A percentile compares a stretch with the other conserved stretches of the same genome.
Conservation (phyloP, 805 yeast species). For the Lachancea meyersii region DNA sequence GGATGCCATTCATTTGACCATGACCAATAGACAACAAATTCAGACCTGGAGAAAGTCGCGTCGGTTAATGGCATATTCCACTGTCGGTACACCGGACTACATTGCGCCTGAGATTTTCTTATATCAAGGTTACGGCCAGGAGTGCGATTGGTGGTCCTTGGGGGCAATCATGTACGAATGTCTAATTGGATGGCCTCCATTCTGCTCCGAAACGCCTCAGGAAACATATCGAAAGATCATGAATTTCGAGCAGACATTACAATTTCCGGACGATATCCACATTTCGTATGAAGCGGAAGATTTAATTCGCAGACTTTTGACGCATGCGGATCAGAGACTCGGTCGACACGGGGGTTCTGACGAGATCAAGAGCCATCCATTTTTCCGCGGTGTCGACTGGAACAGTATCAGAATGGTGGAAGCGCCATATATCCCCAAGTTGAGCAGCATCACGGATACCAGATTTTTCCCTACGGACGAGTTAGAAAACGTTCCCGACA, state of each 20-base stretch:
- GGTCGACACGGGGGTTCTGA: conserved; percentile 91
- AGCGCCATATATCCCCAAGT: conserved; percentile 90
- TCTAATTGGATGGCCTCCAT: conserved; percentile 95
- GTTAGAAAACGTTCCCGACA: conserved; percentile 87
- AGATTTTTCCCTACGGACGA: conserved; percentile 98
- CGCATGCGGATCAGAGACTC: conserved; percentile 70
- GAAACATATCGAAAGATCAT: conserved; percentile 88
- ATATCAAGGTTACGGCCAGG: conserved; percentile 93
- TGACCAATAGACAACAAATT: conserved; percentile 91
- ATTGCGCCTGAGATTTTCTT: conserved; percentile 93
- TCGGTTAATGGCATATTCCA: conserved; percentile 89
- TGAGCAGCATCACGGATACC: conserved; percentile 90
- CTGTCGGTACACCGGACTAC: conserved; percentile 95
- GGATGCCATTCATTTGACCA: conserved; percentile 90
- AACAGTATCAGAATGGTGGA: conserved; percentile 76
- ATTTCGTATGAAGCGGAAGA: conserved; percentile 85
- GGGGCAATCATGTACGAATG: conserved; percentile 98
- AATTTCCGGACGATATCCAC: conserved; percentile 88
- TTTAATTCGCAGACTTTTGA: conserved; percentile 67
- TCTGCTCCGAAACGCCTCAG: conserved; percentile 90
- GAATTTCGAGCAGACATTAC: conserved; percentile 83
- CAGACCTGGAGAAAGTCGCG: conserved; percentile 94
- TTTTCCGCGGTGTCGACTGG: conserved; percentile 96
- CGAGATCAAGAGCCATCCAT: conserved; percentile 85
- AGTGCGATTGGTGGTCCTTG: conserved; percentile 97